phyloP scores from a whole-genome alignment of 1,284 basidiomycete species.

The Sphagnurus paluster region DNA sequence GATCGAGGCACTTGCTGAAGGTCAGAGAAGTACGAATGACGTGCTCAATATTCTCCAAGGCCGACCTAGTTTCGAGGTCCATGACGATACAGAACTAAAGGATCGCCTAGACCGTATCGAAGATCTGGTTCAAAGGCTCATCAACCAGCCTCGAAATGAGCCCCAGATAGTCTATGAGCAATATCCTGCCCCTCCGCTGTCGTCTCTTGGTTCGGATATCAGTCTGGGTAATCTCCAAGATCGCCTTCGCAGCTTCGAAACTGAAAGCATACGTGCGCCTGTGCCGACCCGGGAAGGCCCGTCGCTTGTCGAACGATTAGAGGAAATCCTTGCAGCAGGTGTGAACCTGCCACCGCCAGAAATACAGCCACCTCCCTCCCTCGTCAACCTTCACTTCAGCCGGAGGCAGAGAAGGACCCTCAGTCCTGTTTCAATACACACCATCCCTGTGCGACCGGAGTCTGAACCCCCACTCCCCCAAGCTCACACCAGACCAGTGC shows the following conservation, averaged over 20 bases:
- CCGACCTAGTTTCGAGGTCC: conserved; percentile 25
- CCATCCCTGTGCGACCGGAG: conserved; percentile 27
- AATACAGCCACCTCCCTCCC: conserved; percentile 50
- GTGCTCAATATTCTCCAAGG: conserved; percentile 44
- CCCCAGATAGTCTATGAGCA: conserved; percentile 20
- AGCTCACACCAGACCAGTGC: not conserved
- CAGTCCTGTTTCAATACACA: conserved; percentile 33
- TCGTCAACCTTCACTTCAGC: conserved; percentile 55
- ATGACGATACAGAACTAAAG: conserved; percentile 35
- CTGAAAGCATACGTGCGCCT: conserved; percentile 10
- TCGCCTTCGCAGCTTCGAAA: conserved; percentile 3
- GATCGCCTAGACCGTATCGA: conserved; percentile 44
- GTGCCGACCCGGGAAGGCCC: conserved; percentile 38
- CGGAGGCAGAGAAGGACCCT: conserved; percentile 42
- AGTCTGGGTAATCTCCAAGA: conserved; percentile 3
- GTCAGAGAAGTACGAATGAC: conserved; percentile 56
- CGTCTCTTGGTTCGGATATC: conserved; percentile 2
- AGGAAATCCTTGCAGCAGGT: conserved; percentile 54
- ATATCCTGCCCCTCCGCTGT: conserved; percentile 1
- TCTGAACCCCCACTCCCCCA: conserved; percentile 28
- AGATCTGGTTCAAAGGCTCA: conserved; percentile 36
- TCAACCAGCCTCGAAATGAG: conserved; percentile 31
- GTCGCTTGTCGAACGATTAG: conserved; percentile 57
- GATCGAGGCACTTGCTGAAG: conserved; percentile 52
- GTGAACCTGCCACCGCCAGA: conserved; percentile 37